phyloP scores from a whole-genome alignment of 441 rosid genomes.

The Pelargonium citronellum region DNA sequence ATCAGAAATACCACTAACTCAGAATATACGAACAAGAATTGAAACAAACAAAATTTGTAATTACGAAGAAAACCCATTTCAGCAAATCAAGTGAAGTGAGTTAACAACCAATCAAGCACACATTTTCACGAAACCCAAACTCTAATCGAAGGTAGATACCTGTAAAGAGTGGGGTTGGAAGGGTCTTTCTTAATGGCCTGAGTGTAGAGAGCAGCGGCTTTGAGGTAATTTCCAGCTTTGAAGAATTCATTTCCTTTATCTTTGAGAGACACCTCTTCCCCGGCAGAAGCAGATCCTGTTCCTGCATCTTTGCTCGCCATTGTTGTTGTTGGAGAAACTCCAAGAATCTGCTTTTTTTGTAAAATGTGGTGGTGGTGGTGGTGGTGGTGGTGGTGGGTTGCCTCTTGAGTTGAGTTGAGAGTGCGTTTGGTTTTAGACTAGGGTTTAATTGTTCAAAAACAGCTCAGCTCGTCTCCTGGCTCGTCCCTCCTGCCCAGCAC shows the following conservation, averaged over 20 bases:
- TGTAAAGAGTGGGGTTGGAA: conserved; percentile 77
- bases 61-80: conserved; percentile 7
- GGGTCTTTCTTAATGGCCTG: conserved; percentile 94
- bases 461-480: too few species aligned
- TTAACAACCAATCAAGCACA: conserved; percentile 15
- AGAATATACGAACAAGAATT: not conserved
- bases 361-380: not conserved
- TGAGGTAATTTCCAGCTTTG: conserved; percentile 86
- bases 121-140: conserved; percentile 13
- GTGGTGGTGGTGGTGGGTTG: not conserved
- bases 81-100: conserved; percentile 10
- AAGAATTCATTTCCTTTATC: conserved; percentile 89
- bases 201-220: conserved; percentile 97
- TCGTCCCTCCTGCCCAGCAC: too few species aligned
- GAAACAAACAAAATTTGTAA: not conserved
- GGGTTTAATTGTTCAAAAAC: too few species aligned
- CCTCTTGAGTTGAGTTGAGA: too few species aligned
- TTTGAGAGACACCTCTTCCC: conserved; percentile 53
- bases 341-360: not conserved
- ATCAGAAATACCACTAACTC: not conserved
- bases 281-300: conserved; percentile 20
- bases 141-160: conserved; percentile 30
- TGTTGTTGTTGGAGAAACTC: not conserved
- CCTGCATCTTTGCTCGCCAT: not conserved
- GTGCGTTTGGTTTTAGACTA: too few species aligned